These are phyloP conservation scores for Ammopiptanthus mongolicus DNA, from an alignment of 306 rosid species.

Conservation along the genomic window DNA sequence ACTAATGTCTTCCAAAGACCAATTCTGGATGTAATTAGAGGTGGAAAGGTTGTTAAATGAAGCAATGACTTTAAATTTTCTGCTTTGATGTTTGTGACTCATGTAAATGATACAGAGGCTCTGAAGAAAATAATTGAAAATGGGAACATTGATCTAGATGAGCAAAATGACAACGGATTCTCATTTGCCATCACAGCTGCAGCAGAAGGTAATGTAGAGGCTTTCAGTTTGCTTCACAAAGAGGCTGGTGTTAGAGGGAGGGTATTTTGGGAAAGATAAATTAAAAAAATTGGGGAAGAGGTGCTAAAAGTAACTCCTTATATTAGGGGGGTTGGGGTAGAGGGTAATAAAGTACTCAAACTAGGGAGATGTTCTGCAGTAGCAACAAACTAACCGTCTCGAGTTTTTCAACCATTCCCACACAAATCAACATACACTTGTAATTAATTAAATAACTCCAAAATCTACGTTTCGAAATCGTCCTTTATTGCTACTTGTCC, in stretches of 20 bases:
- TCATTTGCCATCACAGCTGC: slow-evolving; percentile 59
- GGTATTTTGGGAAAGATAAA: no score
- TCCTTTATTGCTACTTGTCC: not conserved
- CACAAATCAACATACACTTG: no score
- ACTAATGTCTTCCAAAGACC: slow-evolving; percentile 26
- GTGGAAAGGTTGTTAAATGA: slow-evolving; percentile 34
- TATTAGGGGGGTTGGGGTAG: no score
- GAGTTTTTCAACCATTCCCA: no score
- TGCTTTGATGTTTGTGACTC: slow-evolving; percentile 38
- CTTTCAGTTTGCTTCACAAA: slow-evolving; percentile 45
- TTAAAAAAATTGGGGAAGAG: no score
- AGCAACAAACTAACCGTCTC: no score
- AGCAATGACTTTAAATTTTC: slow-evolving; percentile 37
- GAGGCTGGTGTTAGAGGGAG: no score
- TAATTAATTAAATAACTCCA: no score
- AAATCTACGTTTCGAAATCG: no score
- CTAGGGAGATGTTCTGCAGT: no score
- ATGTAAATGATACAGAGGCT: slow-evolving; percentile 34
- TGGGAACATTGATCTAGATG: slow-evolving; percentile 24
- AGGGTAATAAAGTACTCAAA: no score
- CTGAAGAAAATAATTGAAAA: slow-evolving; percentile 42
- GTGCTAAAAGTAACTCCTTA: no score
- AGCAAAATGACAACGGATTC: slow-evolving; percentile 52
- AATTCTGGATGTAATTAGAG: slow-evolving; percentile 30
- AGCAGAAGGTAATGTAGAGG: slow-evolving; percentile 32